phyloP scores from a whole-genome alignment of 1,139 yeast genomes.

The Debaryomyces nepalensis region DNA sequence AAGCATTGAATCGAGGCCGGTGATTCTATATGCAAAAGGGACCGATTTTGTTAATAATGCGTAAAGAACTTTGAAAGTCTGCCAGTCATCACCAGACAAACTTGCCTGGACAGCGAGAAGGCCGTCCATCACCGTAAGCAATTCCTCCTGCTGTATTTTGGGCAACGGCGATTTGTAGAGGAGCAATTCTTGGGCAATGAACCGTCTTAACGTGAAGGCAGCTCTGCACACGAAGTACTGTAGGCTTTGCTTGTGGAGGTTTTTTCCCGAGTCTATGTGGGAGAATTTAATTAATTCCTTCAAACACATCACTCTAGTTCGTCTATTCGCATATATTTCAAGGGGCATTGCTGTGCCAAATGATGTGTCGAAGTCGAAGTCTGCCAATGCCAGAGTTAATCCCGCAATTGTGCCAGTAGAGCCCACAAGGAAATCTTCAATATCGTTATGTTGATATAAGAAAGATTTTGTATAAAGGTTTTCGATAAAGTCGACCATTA shows the following conservation, averaged over 20 bases:
- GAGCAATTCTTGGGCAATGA: slow-evolving; percentile 39
- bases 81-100: background rate
- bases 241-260: slow-evolving; percentile 26
- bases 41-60: slow-evolving; percentile 28
- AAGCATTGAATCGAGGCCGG: slow-evolving; percentile 19
- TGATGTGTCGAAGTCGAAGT: slow-evolving; percentile 16
- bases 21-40: slow-evolving; percentile 28
- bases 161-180: slow-evolving; percentile 39
- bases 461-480: slow-evolving; percentile 38
- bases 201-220: slow-evolving; percentile 40
- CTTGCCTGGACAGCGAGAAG: slow-evolving; percentile 18
- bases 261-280: slow-evolving; percentile 18
- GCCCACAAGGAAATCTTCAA: slow-evolving; percentile 23
- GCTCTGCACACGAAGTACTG: slow-evolving; percentile 34
- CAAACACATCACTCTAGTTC: slow-evolving; percentile 38
- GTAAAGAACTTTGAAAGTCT: background rate
- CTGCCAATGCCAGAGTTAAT: slow-evolving; percentile 6
- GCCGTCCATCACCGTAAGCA: slow-evolving; percentile 33
- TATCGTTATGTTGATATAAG: slow-evolving; percentile 37
- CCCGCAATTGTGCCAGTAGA: background rate
- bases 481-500: slow-evolving; percentile 49
- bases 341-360: slow-evolving; percentile 42
- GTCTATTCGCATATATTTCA: slow-evolving; percentile 26
- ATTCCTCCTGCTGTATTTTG: slow-evolving; percentile 41
- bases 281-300: slow-evolving; percentile 36